A percentile compares a stretch with the other conserved stretches of the same genome.
These are phyloP conservation scores for Pestalotiopsis sp. DNA, from an alignment of 2,329 filamentous ascomycete species.

Conservation along the genomic window DNA sequence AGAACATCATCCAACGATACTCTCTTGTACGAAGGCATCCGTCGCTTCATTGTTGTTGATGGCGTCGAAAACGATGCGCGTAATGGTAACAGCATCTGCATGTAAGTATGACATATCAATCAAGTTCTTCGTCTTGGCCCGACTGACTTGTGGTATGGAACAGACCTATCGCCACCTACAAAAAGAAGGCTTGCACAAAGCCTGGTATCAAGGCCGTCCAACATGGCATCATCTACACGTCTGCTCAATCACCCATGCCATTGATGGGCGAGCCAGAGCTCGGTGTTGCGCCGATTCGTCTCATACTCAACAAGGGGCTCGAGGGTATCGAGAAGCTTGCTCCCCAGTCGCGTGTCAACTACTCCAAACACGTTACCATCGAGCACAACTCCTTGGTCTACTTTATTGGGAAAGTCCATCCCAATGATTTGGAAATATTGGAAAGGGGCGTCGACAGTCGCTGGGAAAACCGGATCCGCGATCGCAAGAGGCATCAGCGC, in stretches of 20 bases:
- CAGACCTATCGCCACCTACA: constrained; percentile 60
- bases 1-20: neutral
- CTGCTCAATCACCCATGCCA: constrained; percentile 30
- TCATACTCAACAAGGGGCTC: constrained; percentile 40
- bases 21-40: constrained; percentile 50
- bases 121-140: neutral
- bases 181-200: constrained; percentile 54
- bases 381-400: constrained; percentile 62
- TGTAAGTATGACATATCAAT: constrained; percentile 45
- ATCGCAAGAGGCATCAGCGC: neutral
- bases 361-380: constrained; percentile 57
- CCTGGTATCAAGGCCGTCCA: constrained; percentile 52
- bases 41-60: constrained; percentile 55
- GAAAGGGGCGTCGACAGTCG: constrained; percentile 49
- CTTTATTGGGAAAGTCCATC: constrained; percentile 53
- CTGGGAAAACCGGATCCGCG: constrained; percentile 34
- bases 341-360: constrained; percentile 58
- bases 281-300: constrained; percentile 49
- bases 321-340: constrained; percentile 44
- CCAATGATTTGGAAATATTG: constrained; percentile 43
- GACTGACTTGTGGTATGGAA: neutral
- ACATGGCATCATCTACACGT: constrained; percentile 55
- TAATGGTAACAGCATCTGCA: constrained; percentile 56
- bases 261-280: constrained; percentile 47
- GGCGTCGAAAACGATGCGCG: constrained; percentile 38